Percentiles rank a stretch among this genome's conserved stretches.
Conservation (phyloP, 2,329 filamentous ascomycete species). For the Annulohypoxylon truncatum region DNA sequence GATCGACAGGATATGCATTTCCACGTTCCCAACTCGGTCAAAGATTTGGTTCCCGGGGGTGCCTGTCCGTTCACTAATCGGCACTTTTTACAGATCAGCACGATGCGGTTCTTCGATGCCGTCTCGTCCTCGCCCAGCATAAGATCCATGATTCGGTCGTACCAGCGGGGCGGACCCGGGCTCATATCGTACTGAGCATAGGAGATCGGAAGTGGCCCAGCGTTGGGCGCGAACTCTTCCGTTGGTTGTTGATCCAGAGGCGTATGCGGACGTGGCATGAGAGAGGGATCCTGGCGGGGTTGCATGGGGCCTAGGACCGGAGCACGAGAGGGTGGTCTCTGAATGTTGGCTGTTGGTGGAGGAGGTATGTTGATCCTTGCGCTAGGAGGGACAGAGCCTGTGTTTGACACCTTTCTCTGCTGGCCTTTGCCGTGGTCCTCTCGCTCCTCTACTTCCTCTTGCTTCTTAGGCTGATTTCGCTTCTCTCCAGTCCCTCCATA, state of each 20-base stretch:
- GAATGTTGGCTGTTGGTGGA: constrained; percentile 73
- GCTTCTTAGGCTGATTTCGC: constrained; percentile 51
- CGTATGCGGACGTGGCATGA: constrained; percentile 38
- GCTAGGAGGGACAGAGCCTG: constrained; percentile 39
- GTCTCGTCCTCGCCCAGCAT: constrained; percentile 96
- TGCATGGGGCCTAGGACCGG: constrained; percentile 48
- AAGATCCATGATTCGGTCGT: constrained; percentile 91
- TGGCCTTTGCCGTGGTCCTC: constrained; percentile 34
- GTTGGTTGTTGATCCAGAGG: constrained; percentile 53
- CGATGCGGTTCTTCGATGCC: constrained; percentile 88
- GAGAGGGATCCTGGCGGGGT: constrained; percentile 36
- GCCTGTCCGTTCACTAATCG: constrained; percentile 95
- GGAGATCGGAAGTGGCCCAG: constrained; percentile 57
- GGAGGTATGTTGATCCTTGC: constrained; percentile 64
- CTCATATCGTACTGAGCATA: constrained; percentile 45
- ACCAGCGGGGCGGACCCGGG: constrained; percentile 75
- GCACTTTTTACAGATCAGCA: constrained; percentile 84
- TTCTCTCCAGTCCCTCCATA: constrained; percentile 78
- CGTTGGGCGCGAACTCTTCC: constrained; percentile 81
- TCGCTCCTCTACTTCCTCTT: constrained; percentile 39
- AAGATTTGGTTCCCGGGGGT: constrained; percentile 81
- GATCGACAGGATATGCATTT: constrained; percentile 86
- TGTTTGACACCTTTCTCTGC: constrained; percentile 42
- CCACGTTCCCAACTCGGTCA: constrained; percentile 88
- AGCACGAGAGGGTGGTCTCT: constrained; percentile 52